A percentile compares a stretch with the other conserved stretches of the same genome.
phyloP scores from a whole-genome alignment of 495 filamentous ascomycete species.

The Tuber umbilicatum region DNA sequence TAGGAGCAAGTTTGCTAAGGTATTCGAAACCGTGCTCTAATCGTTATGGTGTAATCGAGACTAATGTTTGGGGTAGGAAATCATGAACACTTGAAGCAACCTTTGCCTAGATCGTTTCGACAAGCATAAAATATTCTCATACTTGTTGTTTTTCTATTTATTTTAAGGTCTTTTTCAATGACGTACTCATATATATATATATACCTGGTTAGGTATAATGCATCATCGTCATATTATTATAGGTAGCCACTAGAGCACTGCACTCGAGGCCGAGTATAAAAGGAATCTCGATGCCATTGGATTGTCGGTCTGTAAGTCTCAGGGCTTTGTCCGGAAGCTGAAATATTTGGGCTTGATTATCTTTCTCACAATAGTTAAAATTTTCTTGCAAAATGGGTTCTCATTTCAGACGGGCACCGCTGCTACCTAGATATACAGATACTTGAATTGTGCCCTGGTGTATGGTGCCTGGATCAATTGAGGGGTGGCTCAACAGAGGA shows the following conservation, averaged over 20 bases:
- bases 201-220: neutral
- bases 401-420: too few relatives aligned
- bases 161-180: neutral
- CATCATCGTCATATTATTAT: neutral
- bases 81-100: constrained; percentile 18
- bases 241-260: neutral
- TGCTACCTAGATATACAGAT: too few relatives aligned
- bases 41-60: neutral
- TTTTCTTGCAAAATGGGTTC: too few relatives aligned
- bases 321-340: neutral
- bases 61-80: constrained; percentile 16
- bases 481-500: too few relatives aligned
- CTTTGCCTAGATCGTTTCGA: neutral
- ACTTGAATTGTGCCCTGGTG: too few relatives aligned
- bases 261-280: neutral
- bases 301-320: neutral
- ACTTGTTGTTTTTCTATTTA: neutral
- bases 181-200: neutral
- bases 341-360: too few relatives aligned
- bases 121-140: neutral
- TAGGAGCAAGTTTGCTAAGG: constrained; percentile 66
- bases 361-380: too few relatives aligned
- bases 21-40: constrained; percentile 9
- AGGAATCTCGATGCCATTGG: neutral
- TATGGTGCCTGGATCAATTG: too few relatives aligned